Conservation (phyloP, 495 filamentous ascomycete species). For the Achaetomiella virescens region DNA sequence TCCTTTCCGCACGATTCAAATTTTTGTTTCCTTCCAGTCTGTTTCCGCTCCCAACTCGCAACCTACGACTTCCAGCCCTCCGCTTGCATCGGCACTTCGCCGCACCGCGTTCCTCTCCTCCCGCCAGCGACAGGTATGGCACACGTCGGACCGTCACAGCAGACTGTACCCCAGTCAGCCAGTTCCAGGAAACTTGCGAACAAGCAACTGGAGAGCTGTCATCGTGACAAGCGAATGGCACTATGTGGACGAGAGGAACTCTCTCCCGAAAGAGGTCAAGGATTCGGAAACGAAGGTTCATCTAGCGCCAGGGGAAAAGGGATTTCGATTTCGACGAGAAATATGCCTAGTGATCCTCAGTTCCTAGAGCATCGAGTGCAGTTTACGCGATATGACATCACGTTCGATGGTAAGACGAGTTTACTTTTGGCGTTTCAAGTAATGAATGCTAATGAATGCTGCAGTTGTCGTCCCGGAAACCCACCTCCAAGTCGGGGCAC, state of each 20-base stretch:
- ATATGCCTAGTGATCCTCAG: not conserved
- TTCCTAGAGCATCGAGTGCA: not conserved
- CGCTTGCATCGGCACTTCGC: too few relatives aligned
- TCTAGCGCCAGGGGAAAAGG: not conserved
- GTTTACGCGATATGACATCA: not conserved
- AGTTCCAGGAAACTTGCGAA: too few relatives aligned
- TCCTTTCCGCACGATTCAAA: too few relatives aligned
- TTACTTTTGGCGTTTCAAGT: too few relatives aligned
- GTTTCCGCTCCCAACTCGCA: too few relatives aligned
- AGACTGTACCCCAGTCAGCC: too few relatives aligned
- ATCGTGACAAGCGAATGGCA: not conserved
- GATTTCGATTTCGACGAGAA: not conserved
- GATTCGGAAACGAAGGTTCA: not conserved
- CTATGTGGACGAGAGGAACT: not conserved
- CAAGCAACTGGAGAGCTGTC: not conserved
- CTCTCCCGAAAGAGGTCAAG: not conserved
- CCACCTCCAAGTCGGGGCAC: not conserved
- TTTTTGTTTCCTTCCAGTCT: too few relatives aligned
- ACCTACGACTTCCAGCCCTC: too few relatives aligned
- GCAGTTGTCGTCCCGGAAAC: not conserved
- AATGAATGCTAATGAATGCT: too few relatives aligned
- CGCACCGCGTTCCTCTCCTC: too few relatives aligned
- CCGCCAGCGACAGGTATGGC: too few relatives aligned
- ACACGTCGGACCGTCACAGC: too few relatives aligned
- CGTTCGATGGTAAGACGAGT: not conserved